Evolutionary conservation across 176 grass and related monocot species (phyloP), one percentile per base, ranked within the genome.

Genomic region (Aegilops umbellulata): DNA sequence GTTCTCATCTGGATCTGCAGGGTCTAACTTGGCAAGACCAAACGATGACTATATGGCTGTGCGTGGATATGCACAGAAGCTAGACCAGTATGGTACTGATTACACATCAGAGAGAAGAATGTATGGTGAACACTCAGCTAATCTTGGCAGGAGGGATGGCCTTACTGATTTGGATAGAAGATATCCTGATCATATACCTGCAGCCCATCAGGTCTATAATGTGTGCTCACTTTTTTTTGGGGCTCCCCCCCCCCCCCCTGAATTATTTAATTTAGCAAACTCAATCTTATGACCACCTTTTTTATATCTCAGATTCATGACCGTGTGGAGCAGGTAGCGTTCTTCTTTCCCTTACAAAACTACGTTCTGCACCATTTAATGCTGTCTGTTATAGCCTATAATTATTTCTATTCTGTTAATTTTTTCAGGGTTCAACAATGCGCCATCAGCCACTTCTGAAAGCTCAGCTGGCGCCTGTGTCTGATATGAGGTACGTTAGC

Each of bases 391-490:
- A 46, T 71, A 32, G 20, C 10, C 80, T 73, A 69, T 62, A 55
- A 72, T 86, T 41, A 60, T 4, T 67, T 42, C 6, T 34, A 63
- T 85, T 7, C 51, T 84, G 27, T 76, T 85, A 68, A 3, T 25
- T 49, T 65, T 60, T 58, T 83, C 49, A 99, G 97, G 83, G 69
- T 73, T 85, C 94, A 93, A 84, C 90, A 11, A 74, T 95, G 89
- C 96, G 90, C 30, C 97, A 96, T 46, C 94, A 93, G 27, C 94
- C 91, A 60, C 83, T 94, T 46, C 41, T 99, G 85, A 99, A 99
- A 97, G 38, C 88, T 65, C 97, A 93, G 80, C 70, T 99, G 70
- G 87, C 90, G 39, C 80, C 89, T 86, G 81, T 90, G 86, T 92
- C 97, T 73, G 90, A 99, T 83, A 84, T 94, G 20, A 96, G 97